Conservation (phyloP, 192 early-diverging fungal species). For the Coemansia pectinata region DNA sequence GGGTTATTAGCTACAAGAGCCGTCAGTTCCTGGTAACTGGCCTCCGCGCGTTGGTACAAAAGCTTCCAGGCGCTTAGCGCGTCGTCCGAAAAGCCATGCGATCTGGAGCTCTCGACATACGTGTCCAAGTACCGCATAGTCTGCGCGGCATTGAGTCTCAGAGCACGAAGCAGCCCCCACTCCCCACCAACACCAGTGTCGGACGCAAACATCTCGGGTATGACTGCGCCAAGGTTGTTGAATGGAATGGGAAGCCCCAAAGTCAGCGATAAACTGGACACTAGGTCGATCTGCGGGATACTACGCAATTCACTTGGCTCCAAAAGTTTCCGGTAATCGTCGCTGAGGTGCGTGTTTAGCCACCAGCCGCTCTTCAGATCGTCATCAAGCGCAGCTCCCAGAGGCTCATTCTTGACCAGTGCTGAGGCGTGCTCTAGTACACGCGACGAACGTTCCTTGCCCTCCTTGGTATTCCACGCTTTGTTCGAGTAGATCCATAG, state of each 20-base stretch:
- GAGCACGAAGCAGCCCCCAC: conserved; percentile 55
- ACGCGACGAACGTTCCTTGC: conserved; percentile 23
- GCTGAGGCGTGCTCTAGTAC: conserved; percentile 13
- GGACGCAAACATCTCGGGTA: conserved; percentile 81
- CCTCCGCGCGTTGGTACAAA: conserved; percentile 32
- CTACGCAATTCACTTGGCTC: conserved; percentile 57
- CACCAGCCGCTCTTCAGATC: conserved; percentile 37
- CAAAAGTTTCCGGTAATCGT: conserved; percentile 25
- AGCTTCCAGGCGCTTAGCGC: conserved; percentile 31
- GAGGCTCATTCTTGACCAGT: conserved; percentile 4
- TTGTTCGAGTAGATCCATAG: conserved; percentile 76
- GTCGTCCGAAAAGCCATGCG: conserved; percentile 47
- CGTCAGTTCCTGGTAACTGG: conserved; percentile 30
- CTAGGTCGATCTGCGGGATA: conserved; percentile 89
- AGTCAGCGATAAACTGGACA: conserved; percentile 77
- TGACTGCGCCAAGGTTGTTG: conserved; percentile 84
- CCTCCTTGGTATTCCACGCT: conserved; percentile 50
- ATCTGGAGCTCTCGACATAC: conserved; percentile 31
- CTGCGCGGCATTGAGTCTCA: conserved; percentile 69
- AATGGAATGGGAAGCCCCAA: conserved; percentile 90
- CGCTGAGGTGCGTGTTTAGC: conserved; percentile 34
- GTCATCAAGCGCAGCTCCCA: conserved; percentile 57
- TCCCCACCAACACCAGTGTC: conserved; percentile 8
- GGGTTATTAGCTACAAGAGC: conserved; percentile 1
- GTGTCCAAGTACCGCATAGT: conserved; percentile 49